phyloP scores from a whole-genome alignment of 2,329 filamentous ascomycete genomes.

The Beauveria sp. region DNA sequence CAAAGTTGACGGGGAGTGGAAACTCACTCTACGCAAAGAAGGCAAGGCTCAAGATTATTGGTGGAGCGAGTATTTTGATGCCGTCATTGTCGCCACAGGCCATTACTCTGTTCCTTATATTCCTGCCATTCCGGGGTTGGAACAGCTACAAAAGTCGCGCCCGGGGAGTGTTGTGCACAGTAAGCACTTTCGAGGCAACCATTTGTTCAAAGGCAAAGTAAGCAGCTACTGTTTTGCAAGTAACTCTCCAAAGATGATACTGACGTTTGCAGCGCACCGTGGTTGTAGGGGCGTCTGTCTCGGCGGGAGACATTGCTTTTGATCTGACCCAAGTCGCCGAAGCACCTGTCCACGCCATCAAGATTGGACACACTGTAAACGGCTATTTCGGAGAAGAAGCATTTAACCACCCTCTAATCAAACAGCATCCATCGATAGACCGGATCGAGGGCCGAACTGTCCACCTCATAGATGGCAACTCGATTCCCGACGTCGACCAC shows the following conservation, averaged over 20 bases:
- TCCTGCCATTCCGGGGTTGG: conserved; percentile 40
- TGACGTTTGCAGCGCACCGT: conserved; percentile 41
- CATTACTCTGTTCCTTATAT: conserved; percentile 54
- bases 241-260: neutral
- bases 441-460: conserved; percentile 40
- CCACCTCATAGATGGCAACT: conserved; percentile 48
- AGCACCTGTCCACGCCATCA: conserved; percentile 43
- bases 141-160: conserved; percentile 34
- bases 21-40: conserved; percentile 37
- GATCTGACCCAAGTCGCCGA: conserved; percentile 40
- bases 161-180: conserved; percentile 47
- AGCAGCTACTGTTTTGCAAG: conserved; percentile 6
- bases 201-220: conserved; percentile 39
- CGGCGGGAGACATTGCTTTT: conserved; percentile 53
- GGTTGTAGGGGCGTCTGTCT: conserved; percentile 57
- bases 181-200: conserved; percentile 43
- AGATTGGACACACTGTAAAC: conserved; percentile 39
- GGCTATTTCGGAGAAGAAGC: conserved; percentile 51
- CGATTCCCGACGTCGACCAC: conserved; percentile 46
- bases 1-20: conserved; percentile 43
- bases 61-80: conserved; percentile 57
- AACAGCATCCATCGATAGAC: conserved; percentile 39
- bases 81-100: conserved; percentile 51
- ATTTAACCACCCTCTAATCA: conserved; percentile 50
- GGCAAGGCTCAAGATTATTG: conserved; percentile 42